These are phyloP conservation scores for Ogataea dorogensis DNA, from an alignment of 805 yeast species.

Conservation along the genomic window DNA sequence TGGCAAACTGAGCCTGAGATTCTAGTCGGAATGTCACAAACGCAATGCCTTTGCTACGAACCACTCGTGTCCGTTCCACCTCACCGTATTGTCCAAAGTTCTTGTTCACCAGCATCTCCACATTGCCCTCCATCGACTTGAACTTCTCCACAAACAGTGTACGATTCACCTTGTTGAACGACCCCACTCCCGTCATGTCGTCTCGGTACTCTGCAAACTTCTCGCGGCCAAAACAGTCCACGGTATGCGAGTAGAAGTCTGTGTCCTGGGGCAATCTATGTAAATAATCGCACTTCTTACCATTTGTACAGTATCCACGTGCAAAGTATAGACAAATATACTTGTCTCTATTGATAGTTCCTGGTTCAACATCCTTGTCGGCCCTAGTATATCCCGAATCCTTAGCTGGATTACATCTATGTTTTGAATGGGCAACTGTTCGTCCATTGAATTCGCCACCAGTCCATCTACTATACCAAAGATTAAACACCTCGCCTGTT, in stretches of 20 bases:
- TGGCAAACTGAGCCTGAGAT: constrained; percentile 86
- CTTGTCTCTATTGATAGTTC: constrained; percentile 29
- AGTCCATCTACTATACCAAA: constrained; percentile 90
- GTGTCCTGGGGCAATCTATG: constrained; percentile 70
- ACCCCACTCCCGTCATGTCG: constrained; percentile 94
- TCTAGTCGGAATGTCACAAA: constrained; percentile 72
- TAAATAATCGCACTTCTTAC: constrained; percentile 69
- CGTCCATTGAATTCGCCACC: constrained; percentile 61
- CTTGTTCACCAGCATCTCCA: constrained; percentile 40
- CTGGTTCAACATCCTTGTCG: constrained; percentile 40
- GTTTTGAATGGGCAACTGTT: constrained; percentile 42
- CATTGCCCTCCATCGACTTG: constrained; percentile 37
- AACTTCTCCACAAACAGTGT: constrained; percentile 75
- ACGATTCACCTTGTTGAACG: constrained; percentile 63
- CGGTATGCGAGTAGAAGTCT: constrained; percentile 60
- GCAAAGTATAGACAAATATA: constrained; percentile 83
- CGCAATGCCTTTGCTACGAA: constrained; percentile 65
- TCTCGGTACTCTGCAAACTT: constrained; percentile 78
- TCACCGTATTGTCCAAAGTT: constrained; percentile 76
- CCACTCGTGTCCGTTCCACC: constrained; percentile 61
- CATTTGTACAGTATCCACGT: constrained; percentile 81
- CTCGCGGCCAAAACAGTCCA: constrained; percentile 93
- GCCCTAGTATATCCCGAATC: constrained; percentile 82
- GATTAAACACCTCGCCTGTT: constrained; percentile 75
- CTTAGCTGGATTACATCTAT: constrained; percentile 55